These are phyloP conservation scores for Collybiopsis luxurians DNA, from an alignment of 768 basidiomycete genomes.

Conservation along the genomic window DNA sequence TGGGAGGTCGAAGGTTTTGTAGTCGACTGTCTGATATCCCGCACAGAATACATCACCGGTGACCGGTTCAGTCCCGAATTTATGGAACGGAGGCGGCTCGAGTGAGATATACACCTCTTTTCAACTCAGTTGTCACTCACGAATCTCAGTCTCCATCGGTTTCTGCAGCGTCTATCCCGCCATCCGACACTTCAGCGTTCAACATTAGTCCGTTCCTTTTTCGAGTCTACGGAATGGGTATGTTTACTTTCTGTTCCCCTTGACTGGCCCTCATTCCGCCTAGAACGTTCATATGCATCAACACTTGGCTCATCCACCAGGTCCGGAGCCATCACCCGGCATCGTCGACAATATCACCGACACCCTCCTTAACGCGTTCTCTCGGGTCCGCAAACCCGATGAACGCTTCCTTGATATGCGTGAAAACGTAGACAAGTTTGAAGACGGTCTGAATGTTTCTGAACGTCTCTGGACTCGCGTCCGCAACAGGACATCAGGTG, in stretches of 20 bases:
- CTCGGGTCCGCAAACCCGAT: constrained; percentile 94
- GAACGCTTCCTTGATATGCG: constrained; percentile 93
- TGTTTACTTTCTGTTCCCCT: constrained; percentile 17
- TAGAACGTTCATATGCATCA: constrained; percentile 98
- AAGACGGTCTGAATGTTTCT: constrained; percentile 82
- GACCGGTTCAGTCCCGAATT: constrained; percentile 98
- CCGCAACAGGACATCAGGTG: constrained; percentile 83
- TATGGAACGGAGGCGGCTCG: constrained; percentile 86
- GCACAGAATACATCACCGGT: constrained; percentile 91
- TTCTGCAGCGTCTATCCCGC: constrained; percentile 84
- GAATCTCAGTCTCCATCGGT: constrained; percentile 76
- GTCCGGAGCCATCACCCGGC: constrained; percentile 73
- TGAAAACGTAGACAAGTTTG: constrained; percentile 91
- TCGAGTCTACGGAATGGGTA: constrained; percentile 99
- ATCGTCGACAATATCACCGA: constrained; percentile 96
- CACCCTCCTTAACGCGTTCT: constrained; percentile 93
- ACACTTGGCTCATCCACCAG: constrained; percentile 88
- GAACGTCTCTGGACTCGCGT: constrained; percentile 82
- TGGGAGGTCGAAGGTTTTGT: constrained; percentile 18
- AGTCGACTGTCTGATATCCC: not conserved
- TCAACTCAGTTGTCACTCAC: constrained; percentile 4
- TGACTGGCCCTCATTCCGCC: constrained; percentile 7
- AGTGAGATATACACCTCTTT: constrained; percentile 48
- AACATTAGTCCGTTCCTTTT: constrained; percentile 88
- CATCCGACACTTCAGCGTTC: constrained; percentile 94